Evolutionary conservation across 1,284 basidiomycete genomes (phyloP), one percentile per base, ranked within the genome.

Genomic region (Porogramme epimiltina): DNA sequence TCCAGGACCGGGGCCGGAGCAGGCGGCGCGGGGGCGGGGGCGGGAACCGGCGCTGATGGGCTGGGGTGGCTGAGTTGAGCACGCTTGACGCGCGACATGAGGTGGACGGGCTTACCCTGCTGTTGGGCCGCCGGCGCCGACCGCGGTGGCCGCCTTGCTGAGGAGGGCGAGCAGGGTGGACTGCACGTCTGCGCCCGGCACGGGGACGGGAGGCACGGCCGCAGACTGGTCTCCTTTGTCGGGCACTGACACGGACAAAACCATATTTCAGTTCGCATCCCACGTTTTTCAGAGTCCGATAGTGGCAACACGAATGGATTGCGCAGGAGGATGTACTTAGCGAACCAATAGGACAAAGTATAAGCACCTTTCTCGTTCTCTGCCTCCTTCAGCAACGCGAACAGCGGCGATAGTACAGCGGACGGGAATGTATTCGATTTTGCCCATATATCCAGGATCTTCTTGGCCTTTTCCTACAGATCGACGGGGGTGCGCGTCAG

Each of bases 391-490:
- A 89, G 70, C 67, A 86, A 72, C 68, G 83, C 80, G 69, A 76
- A 73, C 69, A 93, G 75, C 62, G 81, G 85, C 55, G 81, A 74
- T 64, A 93, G 73, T 61, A 89, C 80, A 60, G 77, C 67, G 60
- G 84, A 67, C 52, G 91, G 86, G 73, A 97, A 97, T 42, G 94
- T 95, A 71, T 77, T 82, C 56, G 84, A 83, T 72, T 93, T 95
- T 66, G 80, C 81, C 94, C 94, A 97, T 64, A 97, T 96, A 72
- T 96, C 95, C 72, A 94, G 81, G 65, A 97, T 85, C 74, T 96
- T 97, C 78, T 89, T 88, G 45, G 90, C 82, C 74, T 97, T 97
- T 77, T 96, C 95, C 94, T 97, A 78, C 70, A 64, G 66, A 59
- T 47, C 67, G 55, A 54, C 53, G 63, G 51, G 52, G 47, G 50